A percentile compares a stretch with the other conserved stretches of the same genome.
These are phyloP conservation scores for Pascua guehoae DNA, from an alignment of 1,284 basidiomycete genomes.

Conservation along the genomic window DNA sequence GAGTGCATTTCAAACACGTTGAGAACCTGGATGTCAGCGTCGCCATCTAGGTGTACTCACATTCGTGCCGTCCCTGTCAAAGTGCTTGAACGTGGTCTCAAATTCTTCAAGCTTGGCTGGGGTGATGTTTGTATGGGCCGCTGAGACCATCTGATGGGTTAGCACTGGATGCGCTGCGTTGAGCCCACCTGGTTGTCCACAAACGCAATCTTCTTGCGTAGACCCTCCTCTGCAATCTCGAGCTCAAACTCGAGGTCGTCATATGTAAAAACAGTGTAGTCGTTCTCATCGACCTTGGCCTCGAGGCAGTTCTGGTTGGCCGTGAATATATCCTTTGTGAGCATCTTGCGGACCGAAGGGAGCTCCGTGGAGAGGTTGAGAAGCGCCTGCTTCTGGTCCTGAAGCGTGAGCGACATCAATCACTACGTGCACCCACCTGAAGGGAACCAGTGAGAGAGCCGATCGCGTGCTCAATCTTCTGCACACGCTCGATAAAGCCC, in stretches of 20 bases:
- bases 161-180: neutral
- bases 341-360: constrained; percentile 24
- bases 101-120: constrained; percentile 97
- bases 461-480: constrained; percentile 68
- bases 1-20: constrained; percentile 82
- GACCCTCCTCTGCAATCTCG: constrained; percentile 72
- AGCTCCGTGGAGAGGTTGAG: constrained; percentile 27
- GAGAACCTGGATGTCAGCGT: constrained; percentile 56
- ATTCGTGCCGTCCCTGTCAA: constrained; percentile 88
- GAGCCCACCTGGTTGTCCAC: constrained; percentile 83
- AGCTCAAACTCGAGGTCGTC: constrained; percentile 91
- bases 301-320: constrained; percentile 70
- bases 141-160: constrained; percentile 71
- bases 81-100: constrained; percentile 94
- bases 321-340: constrained; percentile 31
- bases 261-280: constrained; percentile 85
- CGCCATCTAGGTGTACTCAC: constrained; percentile 19
- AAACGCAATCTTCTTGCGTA: constrained; percentile 87
- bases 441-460: constrained; percentile 72
- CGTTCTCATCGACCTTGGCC: constrained; percentile 97
- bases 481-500: constrained; percentile 70
- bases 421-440: constrained; percentile 55
- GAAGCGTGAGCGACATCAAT: neutral
- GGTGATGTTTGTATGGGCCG: constrained; percentile 58
- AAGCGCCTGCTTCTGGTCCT: constrained; percentile 43